Conservation (phyloP, 495 filamentous ascomycete species). For the Apiosordaria backusii region DNA sequence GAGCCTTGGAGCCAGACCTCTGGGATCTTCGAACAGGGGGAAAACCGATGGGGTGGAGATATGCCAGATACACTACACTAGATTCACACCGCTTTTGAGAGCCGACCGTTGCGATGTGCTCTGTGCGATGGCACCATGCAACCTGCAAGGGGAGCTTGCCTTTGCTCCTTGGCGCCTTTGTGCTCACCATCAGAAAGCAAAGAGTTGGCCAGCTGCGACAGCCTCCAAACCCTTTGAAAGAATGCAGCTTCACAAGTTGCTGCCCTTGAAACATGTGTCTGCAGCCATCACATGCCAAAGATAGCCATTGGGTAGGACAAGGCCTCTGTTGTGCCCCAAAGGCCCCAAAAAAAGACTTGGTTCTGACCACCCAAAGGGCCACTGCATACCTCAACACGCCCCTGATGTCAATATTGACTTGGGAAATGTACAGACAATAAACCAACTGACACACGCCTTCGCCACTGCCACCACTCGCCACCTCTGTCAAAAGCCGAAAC, state of each 20-base stretch:
- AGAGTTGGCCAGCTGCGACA: neutral
- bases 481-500: constrained; percentile 15
- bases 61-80: constrained; percentile 10
- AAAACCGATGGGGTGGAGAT: constrained; percentile 10
- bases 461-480: constrained; percentile 10
- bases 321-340: constrained; percentile 6
- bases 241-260: constrained; percentile 9
- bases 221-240: constrained; percentile 5
- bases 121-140: neutral
- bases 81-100: constrained; percentile 11
- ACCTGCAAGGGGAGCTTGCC: neutral
- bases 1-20: constrained; percentile 8
- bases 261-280: constrained; percentile 13
- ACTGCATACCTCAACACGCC: neutral
- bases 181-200: neutral
- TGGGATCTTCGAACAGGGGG: constrained; percentile 15
- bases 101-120: constrained; percentile 6
- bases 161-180: neutral
- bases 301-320: constrained; percentile 10
- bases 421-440: too few species aligned
- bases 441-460: constrained; percentile 2
- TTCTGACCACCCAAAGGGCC: neutral
- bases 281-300: constrained; percentile 13
- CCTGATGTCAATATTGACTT: neutral
- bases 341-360: constrained; percentile 2